phyloP scores from a whole-genome alignment of 2,329 filamentous ascomycete genomes.

The Hysterium pulicare region DNA sequence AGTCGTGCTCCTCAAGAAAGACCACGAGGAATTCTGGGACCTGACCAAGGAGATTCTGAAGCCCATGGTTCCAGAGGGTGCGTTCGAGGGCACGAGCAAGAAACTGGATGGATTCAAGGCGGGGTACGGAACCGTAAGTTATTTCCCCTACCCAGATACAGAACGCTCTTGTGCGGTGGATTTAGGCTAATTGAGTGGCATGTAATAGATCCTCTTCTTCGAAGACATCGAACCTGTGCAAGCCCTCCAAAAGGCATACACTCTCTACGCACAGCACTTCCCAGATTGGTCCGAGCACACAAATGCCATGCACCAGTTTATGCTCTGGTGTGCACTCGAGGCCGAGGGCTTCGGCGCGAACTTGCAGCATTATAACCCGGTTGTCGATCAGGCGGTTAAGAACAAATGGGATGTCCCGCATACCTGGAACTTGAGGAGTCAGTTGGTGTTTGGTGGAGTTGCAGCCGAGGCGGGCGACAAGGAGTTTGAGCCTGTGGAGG shows the following conservation, averaged over 20 bases:
- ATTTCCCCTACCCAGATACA: neutral
- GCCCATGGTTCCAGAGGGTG: slow-evolving; percentile 63
- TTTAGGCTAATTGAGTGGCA: neutral
- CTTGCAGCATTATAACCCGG: slow-evolving; percentile 89
- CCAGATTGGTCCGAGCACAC: slow-evolving; percentile 72
- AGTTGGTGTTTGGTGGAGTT: slow-evolving; percentile 74
- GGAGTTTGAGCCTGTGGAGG: slow-evolving; percentile 61
- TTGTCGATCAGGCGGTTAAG: slow-evolving; percentile 71
- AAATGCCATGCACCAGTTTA: slow-evolving; percentile 77
- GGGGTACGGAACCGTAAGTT: slow-evolving; percentile 70
- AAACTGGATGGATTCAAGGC: slow-evolving; percentile 61
- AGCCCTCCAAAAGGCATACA: slow-evolving; percentile 64
- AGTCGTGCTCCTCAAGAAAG: slow-evolving; percentile 72
- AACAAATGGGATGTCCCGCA: slow-evolving; percentile 66
- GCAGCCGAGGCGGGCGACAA: slow-evolving; percentile 60
- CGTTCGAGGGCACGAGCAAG: slow-evolving; percentile 54
- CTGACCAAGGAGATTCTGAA: slow-evolving; percentile 63
- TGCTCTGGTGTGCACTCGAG: slow-evolving; percentile 78
- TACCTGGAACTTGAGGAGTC: slow-evolving; percentile 74
- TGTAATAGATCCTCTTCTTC: slow-evolving; percentile 71
- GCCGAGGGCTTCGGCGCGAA: slow-evolving; percentile 82
- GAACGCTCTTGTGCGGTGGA: neutral
- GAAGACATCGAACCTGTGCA: slow-evolving; percentile 69
- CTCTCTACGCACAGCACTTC: slow-evolving; percentile 77
- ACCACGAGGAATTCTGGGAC: slow-evolving; percentile 89